Evolutionary conservation across 768 basidiomycete genomes (phyloP).

Genomic region (Mycena kentingensis): DNA sequence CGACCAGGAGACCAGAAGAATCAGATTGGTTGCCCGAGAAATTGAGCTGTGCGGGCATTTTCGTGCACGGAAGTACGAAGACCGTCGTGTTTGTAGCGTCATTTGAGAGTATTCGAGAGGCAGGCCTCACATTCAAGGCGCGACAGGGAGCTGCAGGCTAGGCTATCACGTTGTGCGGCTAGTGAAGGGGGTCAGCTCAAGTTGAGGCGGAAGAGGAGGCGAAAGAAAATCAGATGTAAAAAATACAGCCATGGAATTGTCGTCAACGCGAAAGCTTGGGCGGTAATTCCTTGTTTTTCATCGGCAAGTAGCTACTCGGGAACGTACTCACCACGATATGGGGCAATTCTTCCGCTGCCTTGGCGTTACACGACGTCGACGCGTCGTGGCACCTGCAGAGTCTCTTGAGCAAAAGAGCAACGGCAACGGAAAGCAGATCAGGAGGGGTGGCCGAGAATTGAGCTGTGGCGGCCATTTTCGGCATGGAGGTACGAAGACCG

Average conservation of each 20-base stretch:
- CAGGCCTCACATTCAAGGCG: constrained; percentile 32
- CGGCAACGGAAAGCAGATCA: constrained; percentile 46
- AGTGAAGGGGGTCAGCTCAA: neutral
- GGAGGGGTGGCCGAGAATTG: constrained; percentile 81
- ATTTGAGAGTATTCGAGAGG: constrained; percentile 34
- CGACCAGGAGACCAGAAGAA: neutral
- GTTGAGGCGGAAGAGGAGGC: neutral
- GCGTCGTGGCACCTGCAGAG: neutral
- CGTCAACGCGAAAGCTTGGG: constrained; percentile 71
- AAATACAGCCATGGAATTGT: constrained; percentile 83
- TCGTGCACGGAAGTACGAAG: constrained; percentile 87
- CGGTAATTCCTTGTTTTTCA: constrained; percentile 84
- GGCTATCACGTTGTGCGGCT: neutral
- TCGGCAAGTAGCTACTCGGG: constrained; percentile 38
- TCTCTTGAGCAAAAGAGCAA: neutral
- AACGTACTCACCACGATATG: too few species aligned
- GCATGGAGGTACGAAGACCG: constrained; percentile 87
- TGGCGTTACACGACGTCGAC: neutral
- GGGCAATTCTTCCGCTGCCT: neutral
- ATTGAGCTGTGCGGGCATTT: constrained; percentile 92
- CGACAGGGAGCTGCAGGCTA: constrained; percentile 20
- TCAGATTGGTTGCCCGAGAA: constrained; percentile 65
- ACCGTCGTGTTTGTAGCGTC: constrained; percentile 89
- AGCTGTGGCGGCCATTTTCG: constrained; percentile 96
- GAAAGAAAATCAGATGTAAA: constrained; percentile 26